Evolutionary conservation across 352 stramenopile genomes (phyloP).

Genomic region (Globisporangium okanoganense): DNA sequence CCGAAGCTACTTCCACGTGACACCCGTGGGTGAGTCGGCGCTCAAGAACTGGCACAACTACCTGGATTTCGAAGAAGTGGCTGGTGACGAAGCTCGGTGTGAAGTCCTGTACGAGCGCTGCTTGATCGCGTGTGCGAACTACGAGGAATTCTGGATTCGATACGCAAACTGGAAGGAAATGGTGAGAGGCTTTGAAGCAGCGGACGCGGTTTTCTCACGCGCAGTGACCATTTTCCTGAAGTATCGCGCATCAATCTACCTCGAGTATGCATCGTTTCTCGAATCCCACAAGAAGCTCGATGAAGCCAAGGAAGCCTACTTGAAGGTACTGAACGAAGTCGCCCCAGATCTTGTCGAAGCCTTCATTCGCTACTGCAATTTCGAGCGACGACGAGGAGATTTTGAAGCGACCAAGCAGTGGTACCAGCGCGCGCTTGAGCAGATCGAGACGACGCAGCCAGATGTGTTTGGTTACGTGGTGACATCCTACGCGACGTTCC

Average conservation of each 20-base stretch:
- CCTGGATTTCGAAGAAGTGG: constrained; percentile 72
- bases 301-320: constrained; percentile 44
- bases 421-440: constrained; percentile 53
- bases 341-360: constrained; percentile 62
- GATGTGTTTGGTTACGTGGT: constrained; percentile 50
- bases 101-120: constrained; percentile 75
- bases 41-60: constrained; percentile 81
- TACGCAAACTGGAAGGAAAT: constrained; percentile 64
- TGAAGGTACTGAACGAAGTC: constrained; percentile 50
- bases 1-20: constrained; percentile 82
- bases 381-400: constrained; percentile 55
- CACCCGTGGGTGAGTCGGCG: constrained; percentile 51
- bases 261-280: constrained; percentile 72
- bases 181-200: constrained; percentile 49
- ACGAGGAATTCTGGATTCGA: constrained; percentile 77
- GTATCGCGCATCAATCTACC: constrained; percentile 62
- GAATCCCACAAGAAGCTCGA: constrained; percentile 54
- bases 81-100: constrained; percentile 42
- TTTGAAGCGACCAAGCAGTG: constrained; percentile 43
- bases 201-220: constrained; percentile 59
- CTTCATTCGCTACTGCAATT: constrained; percentile 65
- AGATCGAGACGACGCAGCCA: constrained; percentile 27
- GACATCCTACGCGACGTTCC: constrained; percentile 56
- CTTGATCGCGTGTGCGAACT: constrained; percentile 80
- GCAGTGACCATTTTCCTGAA: constrained; percentile 70